Evolutionary conservation across 2,329 filamentous ascomycete species (phyloP), one percentile per base, ranked within the genome.

Genomic region (Lachnellula subtilissima): DNA sequence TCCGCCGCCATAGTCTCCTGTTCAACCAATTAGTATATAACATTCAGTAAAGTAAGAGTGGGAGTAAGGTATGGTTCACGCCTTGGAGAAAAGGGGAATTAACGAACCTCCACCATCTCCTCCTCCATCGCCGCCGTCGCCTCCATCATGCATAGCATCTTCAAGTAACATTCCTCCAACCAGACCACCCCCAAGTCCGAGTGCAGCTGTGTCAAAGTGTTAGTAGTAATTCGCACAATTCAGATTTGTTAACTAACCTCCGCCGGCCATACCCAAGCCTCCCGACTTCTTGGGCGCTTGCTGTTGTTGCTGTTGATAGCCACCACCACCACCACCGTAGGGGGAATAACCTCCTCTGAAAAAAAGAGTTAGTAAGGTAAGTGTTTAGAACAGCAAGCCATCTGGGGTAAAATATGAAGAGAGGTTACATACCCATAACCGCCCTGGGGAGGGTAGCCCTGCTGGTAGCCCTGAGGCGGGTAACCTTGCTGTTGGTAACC

Each of bases 171-270:
- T 81, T 54, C 91, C 91, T 64, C 91, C 92, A 1, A 96, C 66
- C 69, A 96, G 68, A 71, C 91, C 91, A 61, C 87, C 91, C 63
- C 91, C 91, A 4, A 89, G 72, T 74, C 91, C 91, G 45, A 96
- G 75, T 22, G 89, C 89, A 51, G 51, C 49, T 32, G 28, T 15
- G 35, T 9, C 7, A 45, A 19, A 22, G 19, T 15, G 23, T 52
- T 22, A 46, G 35, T 35, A 36, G 42, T 3, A 17, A 15, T 14
- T 35, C n/a, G 12, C 22, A 32, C 11, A 40, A 8, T 45, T 23
- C 17, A 12, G 19, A 36, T 14, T n/a, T 17, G n/a, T 9, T 15
- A 4, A 28, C 37, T 28, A 12, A 52, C 39, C 50, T 8, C 86
- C 90, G 48, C 89, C 90, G 1, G 79, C 83, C 57, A 82, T 78